Conservation (phyloP, 1,284 basidiomycete genomes). For the Ceratobasidium sp. region DNA sequence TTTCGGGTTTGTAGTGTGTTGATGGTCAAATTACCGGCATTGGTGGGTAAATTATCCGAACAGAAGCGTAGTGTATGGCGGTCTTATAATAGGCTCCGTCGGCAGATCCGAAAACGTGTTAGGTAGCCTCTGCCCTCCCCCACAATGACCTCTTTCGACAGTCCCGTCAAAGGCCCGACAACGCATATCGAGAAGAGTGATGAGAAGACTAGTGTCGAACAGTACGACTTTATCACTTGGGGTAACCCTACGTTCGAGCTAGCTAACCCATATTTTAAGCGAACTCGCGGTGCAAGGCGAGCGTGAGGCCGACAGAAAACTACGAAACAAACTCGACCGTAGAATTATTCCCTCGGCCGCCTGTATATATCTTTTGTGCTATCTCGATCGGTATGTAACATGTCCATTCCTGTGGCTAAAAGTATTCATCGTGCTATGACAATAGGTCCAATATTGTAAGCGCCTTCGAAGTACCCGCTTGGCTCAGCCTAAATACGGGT, state of each 20-base stretch:
- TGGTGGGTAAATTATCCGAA: background rate
- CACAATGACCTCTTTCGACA: background rate
- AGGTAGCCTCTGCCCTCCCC: too few species aligned
- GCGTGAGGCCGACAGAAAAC: slow-evolving; percentile 6
- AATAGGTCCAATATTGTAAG: slow-evolving; percentile 23
- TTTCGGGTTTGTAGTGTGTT: too few species aligned
- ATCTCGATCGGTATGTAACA: slow-evolving; percentile 48
- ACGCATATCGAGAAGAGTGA: background rate
- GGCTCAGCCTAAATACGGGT: background rate
- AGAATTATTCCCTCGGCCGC: slow-evolving; percentile 47
- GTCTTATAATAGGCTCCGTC: background rate
- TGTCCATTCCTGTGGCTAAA: background rate
- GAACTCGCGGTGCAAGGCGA: slow-evolving; percentile 6
- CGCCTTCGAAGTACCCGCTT: too few species aligned
- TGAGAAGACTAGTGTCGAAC: background rate
- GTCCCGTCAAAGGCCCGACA: background rate
- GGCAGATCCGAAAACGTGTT: slow-evolving; percentile 1
- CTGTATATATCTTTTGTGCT: slow-evolving; percentile 52
- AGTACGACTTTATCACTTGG: background rate
- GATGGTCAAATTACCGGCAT: background rate
- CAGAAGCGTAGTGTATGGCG: too few species aligned
- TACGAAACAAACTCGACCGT: slow-evolving; percentile 38
- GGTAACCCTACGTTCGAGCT: too few species aligned
- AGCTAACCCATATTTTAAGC: background rate
- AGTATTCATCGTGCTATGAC: background rate